phyloP scores from a whole-genome alignment of 2,329 filamentous ascomycete species.

The Claviceps sorghi region DNA sequence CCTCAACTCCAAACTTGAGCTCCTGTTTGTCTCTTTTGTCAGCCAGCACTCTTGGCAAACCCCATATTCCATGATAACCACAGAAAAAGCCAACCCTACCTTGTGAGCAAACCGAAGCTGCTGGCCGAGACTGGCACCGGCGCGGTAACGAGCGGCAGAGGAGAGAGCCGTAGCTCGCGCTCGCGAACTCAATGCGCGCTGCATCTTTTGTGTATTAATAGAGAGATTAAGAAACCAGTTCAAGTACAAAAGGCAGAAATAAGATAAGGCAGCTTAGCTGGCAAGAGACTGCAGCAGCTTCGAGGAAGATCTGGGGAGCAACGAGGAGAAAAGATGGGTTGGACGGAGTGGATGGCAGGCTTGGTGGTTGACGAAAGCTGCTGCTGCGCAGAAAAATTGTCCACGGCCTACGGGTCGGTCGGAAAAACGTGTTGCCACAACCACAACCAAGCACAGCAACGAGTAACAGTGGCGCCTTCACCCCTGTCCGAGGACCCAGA shows the following conservation, averaged over 20 bases:
- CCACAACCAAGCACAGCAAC: background rate
- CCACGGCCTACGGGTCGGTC: constrained; percentile 21
- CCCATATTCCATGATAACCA: background rate
- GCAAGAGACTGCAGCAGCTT: constrained; percentile 5
- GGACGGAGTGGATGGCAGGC: constrained; percentile 4
- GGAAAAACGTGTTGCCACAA: constrained; percentile 21
- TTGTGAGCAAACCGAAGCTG: constrained; percentile 97
- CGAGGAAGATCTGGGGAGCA: constrained; percentile 2
- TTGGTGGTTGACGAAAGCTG: constrained; percentile 5
- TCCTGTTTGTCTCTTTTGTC: constrained; percentile 42
- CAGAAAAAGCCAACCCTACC: constrained; percentile 34
- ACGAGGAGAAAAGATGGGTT: background rate
- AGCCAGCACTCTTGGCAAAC: background rate
- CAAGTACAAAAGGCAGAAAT: constrained; percentile 10
- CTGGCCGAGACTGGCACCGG: constrained; percentile 54
- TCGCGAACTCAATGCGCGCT: constrained; percentile 78
- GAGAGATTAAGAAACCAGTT: constrained; percentile 18
- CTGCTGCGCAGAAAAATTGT: constrained; percentile 25
- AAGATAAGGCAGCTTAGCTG: constrained; percentile 13
- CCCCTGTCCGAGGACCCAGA: constrained; percentile 5
- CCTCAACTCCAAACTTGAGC: constrained; percentile 96
- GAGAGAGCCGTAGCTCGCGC: constrained; percentile 68
- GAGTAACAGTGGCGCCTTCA: background rate
- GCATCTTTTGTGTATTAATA: constrained; percentile 51
- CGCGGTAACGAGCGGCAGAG: constrained; percentile 51